Conservation (phyloP, 805 yeast genomes). For the Cyberlindnera samutprakarnensis region DNA sequence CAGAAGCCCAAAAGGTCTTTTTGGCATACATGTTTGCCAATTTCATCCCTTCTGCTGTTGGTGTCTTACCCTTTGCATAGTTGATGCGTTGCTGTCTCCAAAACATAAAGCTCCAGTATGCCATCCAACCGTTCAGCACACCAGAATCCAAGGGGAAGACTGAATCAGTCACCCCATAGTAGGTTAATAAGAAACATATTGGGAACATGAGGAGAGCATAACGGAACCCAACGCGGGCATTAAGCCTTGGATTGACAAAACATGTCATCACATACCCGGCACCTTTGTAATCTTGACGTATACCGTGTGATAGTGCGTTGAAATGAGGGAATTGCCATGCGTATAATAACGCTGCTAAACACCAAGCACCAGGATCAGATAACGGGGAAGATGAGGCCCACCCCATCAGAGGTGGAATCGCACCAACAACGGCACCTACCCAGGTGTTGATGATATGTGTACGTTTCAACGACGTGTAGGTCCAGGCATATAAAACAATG, state of each 20-base stretch:
- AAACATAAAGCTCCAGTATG: conserved; percentile 70
- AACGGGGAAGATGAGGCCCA: conserved; percentile 91
- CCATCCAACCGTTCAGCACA: conserved; percentile 77
- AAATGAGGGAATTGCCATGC: conserved; percentile 99
- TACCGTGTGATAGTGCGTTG: conserved; percentile 82
- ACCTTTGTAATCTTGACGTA: conserved; percentile 76
- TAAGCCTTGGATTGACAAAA: conserved; percentile 81
- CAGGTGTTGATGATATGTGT: conserved; percentile 84
- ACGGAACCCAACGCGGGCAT: conserved; percentile 88
- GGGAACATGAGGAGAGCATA: conserved; percentile 94
- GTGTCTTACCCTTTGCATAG: conserved; percentile 33
- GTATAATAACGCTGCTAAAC: conserved; percentile 77
- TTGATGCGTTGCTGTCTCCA: conserved; percentile 76
- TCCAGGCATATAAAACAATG: conserved; percentile 79
- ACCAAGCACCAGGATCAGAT: conserved; percentile 90
- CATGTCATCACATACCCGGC: conserved; percentile 99
- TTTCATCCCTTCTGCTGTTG: conserved; percentile 49
- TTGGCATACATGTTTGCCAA: conserved; percentile 67
- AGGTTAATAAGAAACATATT: conserved; percentile 73
- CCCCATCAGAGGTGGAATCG: conserved; percentile 98
- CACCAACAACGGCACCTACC: conserved; percentile 99
- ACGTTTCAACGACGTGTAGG: conserved; percentile 86
- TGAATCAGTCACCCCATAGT: conserved; percentile 76
- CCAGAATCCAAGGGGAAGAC: conserved; percentile 77
- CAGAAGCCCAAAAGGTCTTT: conserved; percentile 88